A percentile compares a stretch with the other conserved stretches of the same genome.
Conservation (phyloP, 176 grass and related monocot genomes). For the Microstegium vimineum region DNA sequence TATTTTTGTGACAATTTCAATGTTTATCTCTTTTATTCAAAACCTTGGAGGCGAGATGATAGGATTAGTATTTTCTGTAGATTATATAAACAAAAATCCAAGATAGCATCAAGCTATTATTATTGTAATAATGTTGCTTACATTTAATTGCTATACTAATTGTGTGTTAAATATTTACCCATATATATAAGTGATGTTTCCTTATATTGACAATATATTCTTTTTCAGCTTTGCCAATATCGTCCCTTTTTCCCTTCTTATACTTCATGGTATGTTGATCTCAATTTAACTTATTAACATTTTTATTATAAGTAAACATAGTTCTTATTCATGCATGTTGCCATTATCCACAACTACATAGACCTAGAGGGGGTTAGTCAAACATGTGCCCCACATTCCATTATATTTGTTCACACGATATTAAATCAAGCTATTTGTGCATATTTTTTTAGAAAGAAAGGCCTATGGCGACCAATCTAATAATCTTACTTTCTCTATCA, state of each 20-base stretch:
- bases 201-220: not conserved
- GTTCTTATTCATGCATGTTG: not conserved
- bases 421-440: not conserved
- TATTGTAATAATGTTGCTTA: not conserved
- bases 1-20: not conserved
- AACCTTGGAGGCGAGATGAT: too few relatives aligned
- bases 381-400: not conserved
- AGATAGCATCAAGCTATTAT: too few relatives aligned
- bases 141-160: too few relatives aligned
- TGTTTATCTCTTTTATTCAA: not conserved
- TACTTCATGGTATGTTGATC: slow-evolving; percentile 82
- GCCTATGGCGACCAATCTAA: not conserved
- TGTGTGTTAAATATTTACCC: too few relatives aligned
- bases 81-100: too few relatives aligned
- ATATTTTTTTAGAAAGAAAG: too few relatives aligned
- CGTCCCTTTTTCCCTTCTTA: slow-evolving; percentile 68
- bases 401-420: not conserved
- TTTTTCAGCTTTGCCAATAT: slow-evolving; percentile 74
- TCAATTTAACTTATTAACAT: not conserved
- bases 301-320: not conserved
- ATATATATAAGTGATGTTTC: not conserved
- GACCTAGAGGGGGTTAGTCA: not conserved
- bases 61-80: too few relatives aligned
- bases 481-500: not conserved
- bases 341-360: not conserved